Base-by-base conservation (phyloP, 2,329 filamentous ascomycete genomes). In the Ceratocystiopsis minuta region DNA sequence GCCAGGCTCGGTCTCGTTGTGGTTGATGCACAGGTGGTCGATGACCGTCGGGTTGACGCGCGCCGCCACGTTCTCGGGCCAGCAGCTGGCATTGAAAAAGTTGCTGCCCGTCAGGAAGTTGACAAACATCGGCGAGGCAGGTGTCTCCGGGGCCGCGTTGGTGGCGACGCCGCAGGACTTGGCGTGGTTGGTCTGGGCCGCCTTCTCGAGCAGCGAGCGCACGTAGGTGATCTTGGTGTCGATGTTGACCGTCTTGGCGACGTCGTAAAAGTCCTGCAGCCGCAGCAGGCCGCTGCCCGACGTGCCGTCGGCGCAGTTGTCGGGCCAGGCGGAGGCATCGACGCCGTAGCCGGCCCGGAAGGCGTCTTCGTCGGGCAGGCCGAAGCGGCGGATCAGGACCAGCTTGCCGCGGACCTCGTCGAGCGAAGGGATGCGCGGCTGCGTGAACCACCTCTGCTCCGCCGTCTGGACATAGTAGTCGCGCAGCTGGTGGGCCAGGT, bases 231-330 rank as follows among this genome's bases (percentile, higher is more conserved):
- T 80, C 67, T 96, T 98, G 59, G 78, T 75, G 34, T 78, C 67
- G 45, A 96, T 88, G 51, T 79, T 80, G 45, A 73, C 65, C 17
- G 72, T 75, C 58, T 85, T 75, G 37, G 78, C 63, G 32, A 98
- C 76, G 54, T 92, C 85, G 66, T 92, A 96, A 60, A 88, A 95
- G 63, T 96, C 90, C 62, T 96, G 90, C 36, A 96, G 78, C 49
- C 82, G 78, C 45, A 95, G 75, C 48, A 77, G 66, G 4, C 83
- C 85, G 52, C 76, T 77, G 10, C 72, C 72, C 39, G 73, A 74
- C 32, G 66, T 66, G 43, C 81, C 79, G 54, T 92, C 76, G 31
- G 80, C 75, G 47, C 82, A 84, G 61, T 96, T 96, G 61, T 95
- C 81, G 0, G 82, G 84, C 88, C 88, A 96, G 39, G 57, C 57